Conservation (phyloP, 306 rosid genomes). For the Pachyrhizus erosus region DNA sequence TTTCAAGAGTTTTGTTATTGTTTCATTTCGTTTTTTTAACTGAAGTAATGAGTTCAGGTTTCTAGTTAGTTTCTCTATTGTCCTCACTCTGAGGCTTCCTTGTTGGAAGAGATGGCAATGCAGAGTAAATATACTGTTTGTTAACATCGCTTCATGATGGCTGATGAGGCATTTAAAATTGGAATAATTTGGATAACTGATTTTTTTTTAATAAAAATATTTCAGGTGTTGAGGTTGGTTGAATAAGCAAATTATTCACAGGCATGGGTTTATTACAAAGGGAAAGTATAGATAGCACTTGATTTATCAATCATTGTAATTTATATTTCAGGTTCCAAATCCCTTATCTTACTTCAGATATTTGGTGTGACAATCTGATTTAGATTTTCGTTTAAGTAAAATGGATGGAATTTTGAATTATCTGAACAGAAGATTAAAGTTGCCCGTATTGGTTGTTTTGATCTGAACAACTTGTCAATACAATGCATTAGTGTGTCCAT, state of each 20-base stretch:
- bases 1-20: neutral
- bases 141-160: constrained; percentile 1
- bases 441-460: neutral
- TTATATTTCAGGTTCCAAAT: no score
- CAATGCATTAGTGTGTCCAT: constrained; percentile 14
- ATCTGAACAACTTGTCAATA: neutral
- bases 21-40: neutral
- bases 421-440: neutral
- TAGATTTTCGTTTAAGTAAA: neutral
- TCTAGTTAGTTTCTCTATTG: no score
- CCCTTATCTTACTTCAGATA: constrained; percentile 16
- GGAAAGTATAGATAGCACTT: neutral
- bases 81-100: neutral
- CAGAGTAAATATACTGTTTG: constrained; percentile 26
- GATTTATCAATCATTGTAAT: neutral
- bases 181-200: neutral
- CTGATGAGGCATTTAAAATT: neutral
- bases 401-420: neutral
- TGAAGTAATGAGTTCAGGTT: no score
- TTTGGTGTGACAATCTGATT: neutral
- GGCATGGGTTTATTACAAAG: neutral
- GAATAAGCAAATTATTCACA: neutral
- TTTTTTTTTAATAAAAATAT: neutral
- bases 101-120: neutral
- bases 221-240: neutral